phyloP scores from a whole-genome alignment of 371 early-diverging fungal species.

The Mortierella sp. region DNA sequence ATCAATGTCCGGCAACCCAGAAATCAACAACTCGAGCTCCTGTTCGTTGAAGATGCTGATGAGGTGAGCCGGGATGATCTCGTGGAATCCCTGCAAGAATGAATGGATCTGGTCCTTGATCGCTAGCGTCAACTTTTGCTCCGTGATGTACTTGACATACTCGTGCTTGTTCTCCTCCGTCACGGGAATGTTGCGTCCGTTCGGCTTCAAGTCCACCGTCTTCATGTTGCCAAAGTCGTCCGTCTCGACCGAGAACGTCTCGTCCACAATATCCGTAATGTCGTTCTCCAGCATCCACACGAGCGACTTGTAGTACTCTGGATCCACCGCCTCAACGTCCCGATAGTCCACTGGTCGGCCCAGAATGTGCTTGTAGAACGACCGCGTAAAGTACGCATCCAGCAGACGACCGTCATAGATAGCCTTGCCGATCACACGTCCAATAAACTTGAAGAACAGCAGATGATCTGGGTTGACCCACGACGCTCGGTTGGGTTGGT shows the following conservation, averaged over 20 bases:
- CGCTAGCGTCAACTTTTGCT: conserved; percentile 89
- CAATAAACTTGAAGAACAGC: conserved; percentile 98
- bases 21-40: conserved; percentile 98
- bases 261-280: conserved; percentile 95
- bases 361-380: conserved; percentile 98
- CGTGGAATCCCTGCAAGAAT: conserved; percentile 97
- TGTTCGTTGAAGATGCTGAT: conserved; percentile 98
- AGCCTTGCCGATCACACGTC: conserved; percentile 98
- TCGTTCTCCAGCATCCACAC: conserved; percentile 98
- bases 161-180: conserved; percentile 98
- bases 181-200: conserved; percentile 93
- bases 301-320: conserved; percentile 96
- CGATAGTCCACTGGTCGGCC: conserved; percentile 92
- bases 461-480: conserved; percentile 97
- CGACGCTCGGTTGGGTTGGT: conserved; percentile 97
- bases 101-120: conserved; percentile 95
- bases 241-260: conserved; percentile 95
- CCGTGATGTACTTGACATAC: conserved; percentile 93
- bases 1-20: conserved; percentile 98
- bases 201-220: conserved; percentile 89
- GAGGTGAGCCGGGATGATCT: conserved; percentile 91
- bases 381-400: conserved; percentile 97
- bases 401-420: conserved; percentile 96
- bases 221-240: conserved; percentile 94
- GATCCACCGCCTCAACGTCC: conserved; percentile 98